Evolutionary conservation across 1,139 yeast genomes (phyloP).

Genomic region (Barnettozyma hawaiiensis): DNA sequence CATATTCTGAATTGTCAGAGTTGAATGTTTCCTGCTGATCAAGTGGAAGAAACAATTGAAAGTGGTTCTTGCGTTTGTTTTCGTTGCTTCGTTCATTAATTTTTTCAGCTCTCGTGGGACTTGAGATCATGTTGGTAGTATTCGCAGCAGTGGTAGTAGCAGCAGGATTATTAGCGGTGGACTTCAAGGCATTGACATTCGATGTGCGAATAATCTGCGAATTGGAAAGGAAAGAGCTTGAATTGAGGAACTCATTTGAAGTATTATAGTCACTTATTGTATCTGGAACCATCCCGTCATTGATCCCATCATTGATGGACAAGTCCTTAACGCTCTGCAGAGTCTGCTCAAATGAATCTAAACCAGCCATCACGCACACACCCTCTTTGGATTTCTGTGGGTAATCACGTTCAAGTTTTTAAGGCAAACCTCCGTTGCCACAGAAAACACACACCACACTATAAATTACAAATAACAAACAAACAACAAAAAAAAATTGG

Average conservation of each 20-base stretch:
- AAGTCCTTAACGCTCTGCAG: slow-evolving; percentile 2
- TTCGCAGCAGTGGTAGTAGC: slow-evolving; percentile 6
- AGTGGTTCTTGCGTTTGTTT: slow-evolving; percentile 8
- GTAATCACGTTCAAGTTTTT: not conserved
- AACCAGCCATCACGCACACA: slow-evolving; percentile 1
- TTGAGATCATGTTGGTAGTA: slow-evolving; percentile 7
- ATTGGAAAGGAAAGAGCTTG: slow-evolving; percentile 23
- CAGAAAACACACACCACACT: no score
- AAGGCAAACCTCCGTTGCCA: slow-evolving; percentile 1
- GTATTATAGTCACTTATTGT: slow-evolving; percentile 3
- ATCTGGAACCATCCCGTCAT: slow-evolving; percentile 1
- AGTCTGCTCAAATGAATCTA: slow-evolving; percentile 1
- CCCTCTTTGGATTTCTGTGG: not conserved
- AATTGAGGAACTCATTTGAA: slow-evolving; percentile 23
- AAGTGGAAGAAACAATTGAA: slow-evolving; percentile 10
- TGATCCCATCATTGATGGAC: slow-evolving; percentile 2
- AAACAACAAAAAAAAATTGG: slow-evolving; percentile 4
- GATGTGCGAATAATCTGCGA: slow-evolving; percentile 22
- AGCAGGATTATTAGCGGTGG: slow-evolving; percentile 8
- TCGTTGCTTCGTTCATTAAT: not conserved
- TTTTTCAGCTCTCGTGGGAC: slow-evolving; percentile 20
- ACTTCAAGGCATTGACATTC: slow-evolving; percentile 17
- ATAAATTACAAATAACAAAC: not conserved
- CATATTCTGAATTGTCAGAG: slow-evolving; percentile 11
- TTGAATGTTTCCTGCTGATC: slow-evolving; percentile 2